Percentiles rank a stretch among this genome's conserved stretches.
phyloP scores from a whole-genome alignment of 2,329 filamentous ascomycete species.

The Colletotrichum somersetense region DNA sequence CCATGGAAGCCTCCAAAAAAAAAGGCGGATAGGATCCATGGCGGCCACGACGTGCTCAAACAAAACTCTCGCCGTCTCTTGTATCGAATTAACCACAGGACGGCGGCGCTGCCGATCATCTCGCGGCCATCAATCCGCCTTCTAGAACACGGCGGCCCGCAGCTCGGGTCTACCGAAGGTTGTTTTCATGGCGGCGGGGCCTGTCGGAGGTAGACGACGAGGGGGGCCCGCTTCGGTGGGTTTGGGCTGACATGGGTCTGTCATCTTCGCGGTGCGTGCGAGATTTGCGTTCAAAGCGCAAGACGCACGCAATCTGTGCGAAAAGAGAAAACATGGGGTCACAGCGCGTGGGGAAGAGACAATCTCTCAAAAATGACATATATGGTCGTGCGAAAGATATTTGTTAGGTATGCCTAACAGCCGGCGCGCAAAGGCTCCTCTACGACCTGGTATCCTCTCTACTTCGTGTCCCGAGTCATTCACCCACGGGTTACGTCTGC shows the following conservation, averaged over 20 bases:
- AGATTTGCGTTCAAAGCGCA: not conserved
- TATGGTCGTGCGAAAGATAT: not conserved
- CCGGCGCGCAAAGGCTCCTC: not conserved
- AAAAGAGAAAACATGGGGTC: not conserved
- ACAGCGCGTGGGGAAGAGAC: not conserved
- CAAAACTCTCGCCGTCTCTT: not conserved
- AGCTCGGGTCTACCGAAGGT: slow-evolving; percentile 11
- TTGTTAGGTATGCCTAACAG: not conserved
- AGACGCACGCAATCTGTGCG: not conserved
- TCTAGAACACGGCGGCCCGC: slow-evolving; percentile 7
- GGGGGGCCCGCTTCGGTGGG: not conserved
- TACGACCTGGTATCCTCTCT: not conserved
- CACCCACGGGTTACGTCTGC: not conserved
- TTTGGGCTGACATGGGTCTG: not conserved
- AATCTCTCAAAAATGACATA: not conserved
- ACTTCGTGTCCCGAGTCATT: not conserved
- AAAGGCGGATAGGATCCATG: not conserved
- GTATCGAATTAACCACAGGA: not conserved
- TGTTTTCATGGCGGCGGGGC: not conserved
- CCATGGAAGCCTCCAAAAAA: no score
- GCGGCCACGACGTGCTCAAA: not conserved
- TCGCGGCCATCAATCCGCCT: not conserved
- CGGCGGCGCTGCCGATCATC: not conserved
- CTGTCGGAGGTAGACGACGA: slow-evolving; percentile 13
- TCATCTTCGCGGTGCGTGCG: not conserved